Conservation (phyloP, 805 yeast species). For the Grigorovia jiainica region DNA sequence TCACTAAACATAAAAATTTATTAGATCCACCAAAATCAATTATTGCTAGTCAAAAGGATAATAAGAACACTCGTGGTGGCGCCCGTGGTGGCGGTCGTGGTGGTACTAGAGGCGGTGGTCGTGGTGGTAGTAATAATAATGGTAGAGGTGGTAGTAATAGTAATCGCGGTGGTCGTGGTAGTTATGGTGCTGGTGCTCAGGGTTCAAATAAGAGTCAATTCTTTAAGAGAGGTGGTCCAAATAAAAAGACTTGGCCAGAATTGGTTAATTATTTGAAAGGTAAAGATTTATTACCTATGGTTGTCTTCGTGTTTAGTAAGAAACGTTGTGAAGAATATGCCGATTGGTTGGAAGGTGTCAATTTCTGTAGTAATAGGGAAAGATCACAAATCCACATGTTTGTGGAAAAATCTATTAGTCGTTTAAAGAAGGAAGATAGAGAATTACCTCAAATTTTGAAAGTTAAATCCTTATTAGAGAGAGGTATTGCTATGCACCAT, state of each 20-base stretch:
- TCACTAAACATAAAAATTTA: slow-evolving; percentile 46
- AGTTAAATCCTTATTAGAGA: slow-evolving; percentile 67
- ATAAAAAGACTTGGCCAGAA: slow-evolving; percentile 67
- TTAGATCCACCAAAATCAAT: slow-evolving; percentile 34
- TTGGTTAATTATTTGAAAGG: slow-evolving; percentile 61
- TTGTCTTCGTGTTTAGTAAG: slow-evolving; percentile 86
- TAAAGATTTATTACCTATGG: slow-evolving; percentile 77
- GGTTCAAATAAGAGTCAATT: slow-evolving; percentile 29
- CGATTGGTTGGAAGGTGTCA: slow-evolving; percentile 58
- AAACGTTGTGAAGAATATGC: slow-evolving; percentile 93
- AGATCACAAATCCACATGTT: slow-evolving; percentile 90
- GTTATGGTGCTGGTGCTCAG: slow-evolving; percentile 34
- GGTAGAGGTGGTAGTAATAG: slow-evolving; percentile 16
- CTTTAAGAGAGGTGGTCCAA: slow-evolving; percentile 55
- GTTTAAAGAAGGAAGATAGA: slow-evolving; percentile 86
- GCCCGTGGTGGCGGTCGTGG: slow-evolving; percentile 21
- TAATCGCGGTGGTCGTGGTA: slow-evolving; percentile 28
- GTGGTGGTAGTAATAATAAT: slow-evolving; percentile 6
- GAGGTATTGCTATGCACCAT: slow-evolving; percentile 95
- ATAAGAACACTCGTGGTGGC: slow-evolving; percentile 24
- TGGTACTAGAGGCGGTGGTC: slow-evolving; percentile 29
- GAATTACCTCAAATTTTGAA: slow-evolving; percentile 85
- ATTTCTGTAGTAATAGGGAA: slow-evolving; percentile 77
- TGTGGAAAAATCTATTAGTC: slow-evolving; percentile 76
- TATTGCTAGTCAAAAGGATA: slow-evolving; percentile 3